Base-by-base conservation (phyloP, 192 early-diverging fungal species). In the Coemansia sp. region DNA sequence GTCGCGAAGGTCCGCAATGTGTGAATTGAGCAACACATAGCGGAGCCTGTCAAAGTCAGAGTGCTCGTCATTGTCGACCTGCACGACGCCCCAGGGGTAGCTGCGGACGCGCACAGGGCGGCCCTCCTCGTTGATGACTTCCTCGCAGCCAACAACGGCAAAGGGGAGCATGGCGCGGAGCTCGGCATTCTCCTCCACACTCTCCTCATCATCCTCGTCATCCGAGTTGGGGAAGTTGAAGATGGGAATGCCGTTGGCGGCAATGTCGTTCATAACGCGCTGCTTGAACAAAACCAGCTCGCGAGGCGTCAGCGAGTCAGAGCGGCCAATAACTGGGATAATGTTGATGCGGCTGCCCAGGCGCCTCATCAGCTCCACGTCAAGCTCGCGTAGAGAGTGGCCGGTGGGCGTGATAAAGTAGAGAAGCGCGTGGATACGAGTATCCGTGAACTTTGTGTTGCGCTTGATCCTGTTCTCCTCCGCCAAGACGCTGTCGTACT, bases 401-500 rank as follows among this genome's bases (percentile, higher is more conserved):
- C 97, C 97, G 36, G 95, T 95, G 20, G 97, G 96, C 34, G 91
- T 86, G 68, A 99, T 96, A 77, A 99, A 99, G 86, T 99, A 99
- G 59, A 99, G 84, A 23, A 97, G 86, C 13, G 92, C 92, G 72
- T 99, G 97, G 33, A 99, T 87, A 58, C 97, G 89, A 84, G 93
- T 93, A 82, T 99, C 97, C 78, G 88, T 88, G 86, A 95, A 97
- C 75, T 95, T 86, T 60, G 89, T 85, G 68, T 91, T 92, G 75
- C 91, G 89, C 76, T 90, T 91, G 77, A 91, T 91, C 62, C 89
- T 73, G 66, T 89, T 89, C 76, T 94, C 92, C 70, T 97, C 93
- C 9, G 94, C 91, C 57, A 98, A 77, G 70, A 96, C 93, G 65
- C 92, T 90, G 76, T 98, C 95, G 73, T 93, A 97, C 83, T 98